Evolutionary conservation across 352 stramenopile species (phyloP), one percentile per base, ranked within the genome.

Genomic region (Pythium phragmiticola): DNA sequence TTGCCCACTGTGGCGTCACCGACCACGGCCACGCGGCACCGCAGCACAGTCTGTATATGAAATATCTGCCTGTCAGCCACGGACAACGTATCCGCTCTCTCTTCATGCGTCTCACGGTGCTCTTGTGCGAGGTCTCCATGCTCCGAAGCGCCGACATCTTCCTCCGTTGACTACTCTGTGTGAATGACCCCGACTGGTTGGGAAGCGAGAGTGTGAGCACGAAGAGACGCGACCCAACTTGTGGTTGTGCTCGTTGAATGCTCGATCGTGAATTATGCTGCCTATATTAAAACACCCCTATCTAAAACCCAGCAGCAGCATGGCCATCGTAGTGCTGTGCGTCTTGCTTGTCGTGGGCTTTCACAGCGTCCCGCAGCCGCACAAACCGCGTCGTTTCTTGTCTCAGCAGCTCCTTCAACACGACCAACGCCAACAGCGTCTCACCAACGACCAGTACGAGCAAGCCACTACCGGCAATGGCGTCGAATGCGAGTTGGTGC

Each of bases 51-150:
- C 77, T 93, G 63, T 14, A 21, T 19, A 23, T 21, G 23, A 19
- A 55, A 14, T 34, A 2, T 33, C 2, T 28, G 3, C 8, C 21
- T 4, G 17, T n/a, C 43, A 8, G 48, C 30, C 33, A 12, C 45
- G 8, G 16, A 3, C 8, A 39, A 60, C 37, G 14, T 49, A 23
- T 5, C 1, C 12, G 4, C 11, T 9, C 26, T 13, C 21, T 55
- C 5, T n/a, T 21, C 21, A 13, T 39, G 34, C 16, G 42, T 37
- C 19, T 43, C 60, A 94, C 83, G n/a, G 75, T 89, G 80, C 85
- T 94, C 68, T 88, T 94, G 75, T 97, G 90, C 3, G 76, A 92
- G 36, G 87, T 97, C 73, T 97, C 88, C 89, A 97, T 97, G 68
- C 85, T 97, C 4, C 87, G 84, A 16, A 97, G 49, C 26, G 75